Conservation (phyloP, 1,139 yeast genomes). For the Yamadazyma atlantica region DNA sequence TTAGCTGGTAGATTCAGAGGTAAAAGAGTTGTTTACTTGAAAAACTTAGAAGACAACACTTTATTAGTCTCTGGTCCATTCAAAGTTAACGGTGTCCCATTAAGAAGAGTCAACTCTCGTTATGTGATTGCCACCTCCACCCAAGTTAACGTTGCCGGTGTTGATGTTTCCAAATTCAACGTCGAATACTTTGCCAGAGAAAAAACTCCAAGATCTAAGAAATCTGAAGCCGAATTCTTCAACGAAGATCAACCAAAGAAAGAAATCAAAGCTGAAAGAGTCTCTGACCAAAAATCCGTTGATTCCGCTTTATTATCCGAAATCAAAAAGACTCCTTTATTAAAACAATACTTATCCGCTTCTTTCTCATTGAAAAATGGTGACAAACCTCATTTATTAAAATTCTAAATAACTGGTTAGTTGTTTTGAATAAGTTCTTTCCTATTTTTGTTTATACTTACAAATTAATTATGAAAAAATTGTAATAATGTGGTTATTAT, state of each 20-base stretch:
- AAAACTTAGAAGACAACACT: slow-evolving; percentile 98
- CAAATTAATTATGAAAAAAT: slow-evolving; percentile 13
- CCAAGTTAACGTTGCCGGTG: slow-evolving; percentile 74
- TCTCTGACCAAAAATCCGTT: slow-evolving; percentile 96
- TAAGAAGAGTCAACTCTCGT: slow-evolving; percentile 98
- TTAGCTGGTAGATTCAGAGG: slow-evolving; percentile 99
- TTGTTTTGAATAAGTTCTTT: slow-evolving; percentile 6
- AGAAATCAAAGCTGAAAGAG: slow-evolving; percentile 90
- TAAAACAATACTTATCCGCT: slow-evolving; percentile 96
- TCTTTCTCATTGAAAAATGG: slow-evolving; percentile 98
- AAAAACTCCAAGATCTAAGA: slow-evolving; percentile 69
- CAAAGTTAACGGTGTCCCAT: slow-evolving; percentile 99
- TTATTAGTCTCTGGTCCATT: slow-evolving; percentile 98
- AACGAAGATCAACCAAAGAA: slow-evolving; percentile 85
- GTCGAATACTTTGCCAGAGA: slow-evolving; percentile 98
- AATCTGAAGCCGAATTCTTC: slow-evolving; percentile 95
- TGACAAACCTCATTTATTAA: slow-evolving; percentile 98
- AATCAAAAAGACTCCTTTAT: slow-evolving; percentile 97
- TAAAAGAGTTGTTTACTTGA: slow-evolving; percentile 98
- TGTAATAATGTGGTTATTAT: slow-evolving; percentile 15
- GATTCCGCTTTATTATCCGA: slow-evolving; percentile 92
- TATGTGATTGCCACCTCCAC: slow-evolving; percentile 99
- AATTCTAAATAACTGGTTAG: slow-evolving; percentile 59
- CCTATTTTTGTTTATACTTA: slow-evolving; percentile 10
- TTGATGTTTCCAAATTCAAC: slow-evolving; percentile 89